phyloP scores from a whole-genome alignment of 495 filamentous ascomycete genomes.

The Pseudomonodictys pantanalensis region DNA sequence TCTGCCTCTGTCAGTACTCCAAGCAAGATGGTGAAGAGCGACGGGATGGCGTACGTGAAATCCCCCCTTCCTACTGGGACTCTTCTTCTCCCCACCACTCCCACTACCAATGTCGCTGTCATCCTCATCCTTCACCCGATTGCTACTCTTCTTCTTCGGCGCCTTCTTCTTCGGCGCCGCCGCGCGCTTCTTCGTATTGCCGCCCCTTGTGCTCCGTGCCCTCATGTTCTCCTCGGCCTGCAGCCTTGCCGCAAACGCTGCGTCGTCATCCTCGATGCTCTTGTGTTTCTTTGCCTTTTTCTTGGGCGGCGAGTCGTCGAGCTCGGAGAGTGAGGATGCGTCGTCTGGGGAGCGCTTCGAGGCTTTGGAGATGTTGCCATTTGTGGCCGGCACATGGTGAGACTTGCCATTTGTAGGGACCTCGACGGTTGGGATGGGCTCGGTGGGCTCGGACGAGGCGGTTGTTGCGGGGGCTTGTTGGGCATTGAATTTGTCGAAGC shows the following conservation, averaged over 20 bases:
- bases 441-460: conserved; percentile 27
- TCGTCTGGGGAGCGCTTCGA: conserved; percentile 42
- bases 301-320: conserved; percentile 50
- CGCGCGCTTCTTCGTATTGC: conserved; percentile 48
- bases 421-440: conserved; percentile 38
- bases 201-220: conserved; percentile 60
- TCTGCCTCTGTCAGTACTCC: conserved; percentile 46
- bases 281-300: conserved; percentile 55
- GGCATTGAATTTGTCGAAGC: conserved; percentile 78
- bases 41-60: conserved; percentile 59
- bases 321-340: conserved; percentile 46
- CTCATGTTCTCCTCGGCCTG: conserved; percentile 87
- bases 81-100: conserved; percentile 60
- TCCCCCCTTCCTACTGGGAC: conserved; percentile 62
- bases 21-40: conserved; percentile 1
- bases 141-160: conserved; percentile 75
- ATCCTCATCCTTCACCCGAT: conserved; percentile 71
- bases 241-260: conserved; percentile 76
- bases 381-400: too few species aligned
- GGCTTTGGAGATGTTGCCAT: conserved; percentile 41
- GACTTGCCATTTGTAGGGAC: too few species aligned
- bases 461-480: conserved; percentile 46
- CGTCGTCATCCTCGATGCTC: conserved; percentile 65
- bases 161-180: conserved; percentile 53
- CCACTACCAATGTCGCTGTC: conserved; percentile 70